Conservation (phyloP, 1,284 basidiomycete species). For the Moesziomyces antarcticus region DNA sequence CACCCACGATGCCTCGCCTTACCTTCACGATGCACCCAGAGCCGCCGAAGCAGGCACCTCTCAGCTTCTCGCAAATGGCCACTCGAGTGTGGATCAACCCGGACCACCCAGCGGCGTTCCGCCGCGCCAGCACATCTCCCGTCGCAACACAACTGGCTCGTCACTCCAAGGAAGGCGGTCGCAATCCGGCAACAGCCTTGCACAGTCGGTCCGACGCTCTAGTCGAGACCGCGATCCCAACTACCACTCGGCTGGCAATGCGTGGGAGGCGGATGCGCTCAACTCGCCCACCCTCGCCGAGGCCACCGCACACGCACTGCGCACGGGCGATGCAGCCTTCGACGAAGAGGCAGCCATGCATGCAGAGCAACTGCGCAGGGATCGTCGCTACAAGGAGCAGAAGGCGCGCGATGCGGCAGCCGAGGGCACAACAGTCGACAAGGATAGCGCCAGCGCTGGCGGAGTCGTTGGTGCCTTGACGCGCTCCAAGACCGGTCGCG, state of each 20-base stretch:
- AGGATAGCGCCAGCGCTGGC: constrained; percentile 13
- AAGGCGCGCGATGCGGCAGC: constrained; percentile 39
- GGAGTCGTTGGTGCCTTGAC: constrained; percentile 33
- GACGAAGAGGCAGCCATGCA: constrained; percentile 65
- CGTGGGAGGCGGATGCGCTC: constrained; percentile 29
- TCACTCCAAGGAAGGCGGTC: constrained; percentile 35
- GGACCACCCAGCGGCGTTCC: constrained; percentile 20
- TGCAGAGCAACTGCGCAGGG: constrained; percentile 58
- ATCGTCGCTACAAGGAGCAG: constrained; percentile 60
- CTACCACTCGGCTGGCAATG: constrained; percentile 18
- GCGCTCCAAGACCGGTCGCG: constrained; percentile 40
- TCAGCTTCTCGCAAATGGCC: not conserved
- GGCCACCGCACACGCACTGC: constrained; percentile 38
- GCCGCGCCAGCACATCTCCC: constrained; percentile 31
- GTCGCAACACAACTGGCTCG: constrained; percentile 57
- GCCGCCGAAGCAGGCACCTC: constrained; percentile 17
- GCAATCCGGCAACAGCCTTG: constrained; percentile 32
- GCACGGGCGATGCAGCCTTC: constrained; percentile 61
- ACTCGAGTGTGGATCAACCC: constrained; percentile 9
- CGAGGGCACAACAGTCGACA: constrained; percentile 25
- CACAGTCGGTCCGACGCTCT: constrained; percentile 24
- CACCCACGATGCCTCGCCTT: constrained; percentile 43
- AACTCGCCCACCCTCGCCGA: constrained; percentile 38
- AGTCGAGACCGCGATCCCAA: constrained; percentile 42
- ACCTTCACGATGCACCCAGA: constrained; percentile 21